These are phyloP conservation scores for Stropharia rugosoannulata DNA, from an alignment of 768 basidiomycete genomes.

Conservation along the genomic window DNA sequence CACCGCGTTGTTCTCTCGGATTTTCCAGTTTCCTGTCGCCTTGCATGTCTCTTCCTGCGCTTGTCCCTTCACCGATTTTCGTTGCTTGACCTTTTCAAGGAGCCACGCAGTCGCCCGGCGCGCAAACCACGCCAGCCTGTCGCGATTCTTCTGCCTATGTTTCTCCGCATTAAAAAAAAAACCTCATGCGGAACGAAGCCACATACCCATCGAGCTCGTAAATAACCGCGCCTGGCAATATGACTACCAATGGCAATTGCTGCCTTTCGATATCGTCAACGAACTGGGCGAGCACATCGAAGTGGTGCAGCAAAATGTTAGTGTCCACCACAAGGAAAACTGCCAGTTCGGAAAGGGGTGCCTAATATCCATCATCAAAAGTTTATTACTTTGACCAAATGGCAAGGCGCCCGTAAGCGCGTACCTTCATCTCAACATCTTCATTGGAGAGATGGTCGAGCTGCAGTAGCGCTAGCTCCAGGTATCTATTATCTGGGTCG, in stretches of 20 bases:
- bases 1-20: conserved; percentile 44
- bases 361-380: conserved; percentile 26
- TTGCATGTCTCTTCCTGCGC: conserved; percentile 64
- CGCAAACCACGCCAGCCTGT: conserved; percentile 58
- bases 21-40: conserved; percentile 60
- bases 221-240: conserved; percentile 76
- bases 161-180: not conserved
- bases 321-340: conserved; percentile 72
- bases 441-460: conserved; percentile 58
- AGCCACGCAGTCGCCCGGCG: conserved; percentile 72
- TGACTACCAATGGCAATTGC: conserved; percentile 50
- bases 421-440: conserved; percentile 78
- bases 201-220: conserved; percentile 72
- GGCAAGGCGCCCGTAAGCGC: not conserved
- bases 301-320: conserved; percentile 70
- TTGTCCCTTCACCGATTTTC: conserved; percentile 57
- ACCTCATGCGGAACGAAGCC: not conserved
- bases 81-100: conserved; percentile 56
- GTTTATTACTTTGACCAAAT: conserved; percentile 3
- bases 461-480: conserved; percentile 44
- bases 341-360: conserved; percentile 37
- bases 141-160: conserved; percentile 47
- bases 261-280: conserved; percentile 56
- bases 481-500: conserved; percentile 18
- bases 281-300: conserved; percentile 64